phyloP scores from a whole-genome alignment of 2,329 filamentous ascomycete genomes.

The Ophiosphaerella herpotricha region DNA sequence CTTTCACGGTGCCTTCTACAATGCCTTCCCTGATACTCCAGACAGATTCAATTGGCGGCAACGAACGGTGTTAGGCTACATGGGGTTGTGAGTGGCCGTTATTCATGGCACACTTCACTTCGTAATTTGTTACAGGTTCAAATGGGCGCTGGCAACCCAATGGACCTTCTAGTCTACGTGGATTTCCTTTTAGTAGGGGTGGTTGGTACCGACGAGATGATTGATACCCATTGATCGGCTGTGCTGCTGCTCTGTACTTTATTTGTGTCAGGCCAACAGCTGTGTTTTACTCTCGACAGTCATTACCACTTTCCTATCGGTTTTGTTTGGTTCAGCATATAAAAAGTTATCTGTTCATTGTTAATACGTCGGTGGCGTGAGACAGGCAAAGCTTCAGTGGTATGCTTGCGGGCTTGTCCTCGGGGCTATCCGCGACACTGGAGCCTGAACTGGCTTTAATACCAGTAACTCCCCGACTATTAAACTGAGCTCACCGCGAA shows the following conservation, averaged over 20 bases:
- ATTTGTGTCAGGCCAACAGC: constrained; percentile 21
- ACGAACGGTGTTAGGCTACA: constrained; percentile 10
- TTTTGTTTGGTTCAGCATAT: constrained; percentile 4
- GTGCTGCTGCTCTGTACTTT: constrained; percentile 38
- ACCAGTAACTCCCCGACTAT: no score
- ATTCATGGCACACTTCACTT: constrained; percentile 28
- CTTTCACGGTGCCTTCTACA: constrained; percentile 7
- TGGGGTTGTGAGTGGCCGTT: constrained; percentile 15
- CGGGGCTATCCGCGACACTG: no score
- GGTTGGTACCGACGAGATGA: constrained; percentile 45
- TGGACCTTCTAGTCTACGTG: constrained; percentile 26
- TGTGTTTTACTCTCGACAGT: constrained; percentile 25
- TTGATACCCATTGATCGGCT: constrained; percentile 48
- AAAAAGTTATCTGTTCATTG: constrained; percentile 13
- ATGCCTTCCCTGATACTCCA: constrained; percentile 15
- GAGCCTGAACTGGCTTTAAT: no score
- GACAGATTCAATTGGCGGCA: constrained; percentile 7
- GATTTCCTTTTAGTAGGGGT: constrained; percentile 35
- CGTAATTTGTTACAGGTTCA: constrained; percentile 28
- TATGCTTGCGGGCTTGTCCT: no score
- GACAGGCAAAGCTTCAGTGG: background rate
- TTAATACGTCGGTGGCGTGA: background rate
- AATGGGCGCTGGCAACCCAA: constrained; percentile 31
- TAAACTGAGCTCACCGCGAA: background rate
- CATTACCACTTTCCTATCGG: constrained; percentile 10